These are phyloP conservation scores for Xerocomus brunneocitrinus DNA, from an alignment of 768 basidiomycete genomes.

Conservation along the genomic window DNA sequence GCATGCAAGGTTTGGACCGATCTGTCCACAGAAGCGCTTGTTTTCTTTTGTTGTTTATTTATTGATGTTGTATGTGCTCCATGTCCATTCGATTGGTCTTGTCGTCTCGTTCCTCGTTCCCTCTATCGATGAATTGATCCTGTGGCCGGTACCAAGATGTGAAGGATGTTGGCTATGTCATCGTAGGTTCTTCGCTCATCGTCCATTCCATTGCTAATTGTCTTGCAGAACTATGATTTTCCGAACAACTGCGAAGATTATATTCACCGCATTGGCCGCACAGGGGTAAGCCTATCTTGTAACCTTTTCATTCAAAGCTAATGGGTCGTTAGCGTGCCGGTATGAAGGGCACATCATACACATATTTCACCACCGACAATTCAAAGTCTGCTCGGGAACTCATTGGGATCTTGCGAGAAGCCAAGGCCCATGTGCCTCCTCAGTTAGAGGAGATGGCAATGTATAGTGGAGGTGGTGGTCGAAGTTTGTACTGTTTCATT, in stretches of 20 bases:
- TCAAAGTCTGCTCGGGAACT: constrained; percentile 93
- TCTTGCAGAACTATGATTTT: constrained; percentile 86
- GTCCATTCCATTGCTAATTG: constrained; percentile 4
- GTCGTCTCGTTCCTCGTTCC: constrained; percentile 13
- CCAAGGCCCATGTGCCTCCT: constrained; percentile 79
- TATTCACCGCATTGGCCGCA: constrained; percentile 98
- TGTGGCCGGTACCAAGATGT: constrained; percentile 63
- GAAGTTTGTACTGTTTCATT: constrained; percentile 43
- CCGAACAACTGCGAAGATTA: constrained; percentile 98
- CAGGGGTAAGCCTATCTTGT: constrained; percentile 54
- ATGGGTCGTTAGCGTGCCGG: constrained; percentile 68
- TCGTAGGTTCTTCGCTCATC: constrained; percentile 51
- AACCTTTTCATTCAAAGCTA: constrained; percentile 1
- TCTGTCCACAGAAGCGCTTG: constrained; percentile 31
- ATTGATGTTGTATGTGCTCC: constrained; percentile 34
- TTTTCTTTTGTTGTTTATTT: constrained; percentile 23
- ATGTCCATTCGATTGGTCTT: constrained; percentile 20
- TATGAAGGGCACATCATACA: constrained; percentile 87
- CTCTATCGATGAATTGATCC: constrained; percentile 30
- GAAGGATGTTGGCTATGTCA: constrained; percentile 98
- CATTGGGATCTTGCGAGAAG: constrained; percentile 78
- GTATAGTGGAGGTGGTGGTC: constrained; percentile 76
- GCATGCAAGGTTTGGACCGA: constrained; percentile 28
- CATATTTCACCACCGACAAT: constrained; percentile 96
- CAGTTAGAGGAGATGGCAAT: constrained; percentile 92